These are phyloP conservation scores for Alternaria panax DNA, from an alignment of 2,329 filamentous ascomycete species.

Conservation along the genomic window DNA sequence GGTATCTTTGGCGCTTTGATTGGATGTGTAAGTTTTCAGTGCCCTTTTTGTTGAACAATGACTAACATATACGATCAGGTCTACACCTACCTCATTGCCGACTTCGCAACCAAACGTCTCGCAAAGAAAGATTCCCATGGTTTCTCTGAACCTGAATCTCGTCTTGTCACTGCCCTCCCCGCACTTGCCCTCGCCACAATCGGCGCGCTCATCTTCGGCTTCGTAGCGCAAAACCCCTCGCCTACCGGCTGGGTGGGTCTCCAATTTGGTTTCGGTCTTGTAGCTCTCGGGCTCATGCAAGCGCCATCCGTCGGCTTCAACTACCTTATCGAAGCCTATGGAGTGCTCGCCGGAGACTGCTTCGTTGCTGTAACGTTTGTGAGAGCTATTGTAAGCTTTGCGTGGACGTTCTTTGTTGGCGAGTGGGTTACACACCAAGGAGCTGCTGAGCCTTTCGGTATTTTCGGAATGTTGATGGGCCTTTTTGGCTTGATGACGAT, in stretches of 20 bases:
- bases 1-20: constrained; percentile 49
- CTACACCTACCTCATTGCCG: constrained; percentile 50
- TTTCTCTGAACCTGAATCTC: constrained; percentile 51
- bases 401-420: constrained; percentile 63
- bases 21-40: constrained; percentile 33
- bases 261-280: constrained; percentile 50
- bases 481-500: constrained; percentile 54
- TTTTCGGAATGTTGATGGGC: constrained; percentile 62
- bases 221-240: constrained; percentile 49
- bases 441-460: constrained; percentile 59
- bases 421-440: constrained; percentile 57
- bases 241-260: constrained; percentile 51
- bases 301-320: constrained; percentile 55
- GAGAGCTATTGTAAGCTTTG: constrained; percentile 60
- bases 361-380: constrained; percentile 62
- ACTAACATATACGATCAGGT: constrained; percentile 8
- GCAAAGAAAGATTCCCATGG: constrained; percentile 49
- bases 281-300: constrained; percentile 52
- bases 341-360: constrained; percentile 58
- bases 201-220: constrained; percentile 52
- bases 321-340: constrained; percentile 61
- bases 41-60: too few species aligned
- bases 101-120: constrained; percentile 47
- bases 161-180: constrained; percentile 51
- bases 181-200: constrained; percentile 48